Evolutionary conservation across 2,329 filamentous ascomycete species (phyloP).

Genomic region (Cryphonectria radicalis): DNA sequence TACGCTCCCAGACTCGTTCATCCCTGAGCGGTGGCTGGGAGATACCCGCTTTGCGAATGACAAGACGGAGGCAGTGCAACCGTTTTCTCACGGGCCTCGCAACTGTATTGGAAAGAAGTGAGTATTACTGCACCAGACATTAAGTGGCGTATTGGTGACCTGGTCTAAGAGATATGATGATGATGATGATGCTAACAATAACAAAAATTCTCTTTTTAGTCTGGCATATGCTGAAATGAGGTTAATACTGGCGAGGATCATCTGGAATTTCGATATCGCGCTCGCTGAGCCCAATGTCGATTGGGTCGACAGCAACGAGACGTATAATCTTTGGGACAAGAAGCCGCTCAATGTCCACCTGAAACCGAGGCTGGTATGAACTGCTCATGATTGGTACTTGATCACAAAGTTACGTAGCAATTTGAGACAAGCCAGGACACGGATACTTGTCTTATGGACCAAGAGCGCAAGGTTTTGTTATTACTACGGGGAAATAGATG

Average conservation of each 20-base stretch:
- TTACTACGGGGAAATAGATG: not conserved
- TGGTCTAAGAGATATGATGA: too few relatives aligned
- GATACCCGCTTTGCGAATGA: conserved; percentile 43
- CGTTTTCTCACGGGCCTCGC: conserved; percentile 50
- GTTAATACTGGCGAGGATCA: conserved; percentile 47
- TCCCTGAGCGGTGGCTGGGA: conserved; percentile 51
- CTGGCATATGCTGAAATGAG: conserved; percentile 54
- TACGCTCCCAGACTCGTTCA: conserved; percentile 46
- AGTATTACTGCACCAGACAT: conserved; percentile 27
- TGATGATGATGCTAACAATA: conserved; percentile 10
- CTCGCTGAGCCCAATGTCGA: conserved; percentile 37
- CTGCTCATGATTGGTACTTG: too few relatives aligned
- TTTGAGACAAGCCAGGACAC: not conserved
- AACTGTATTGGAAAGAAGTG: conserved; percentile 55
- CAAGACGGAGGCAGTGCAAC: conserved; percentile 45
- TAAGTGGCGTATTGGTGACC: not conserved
- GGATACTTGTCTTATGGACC: not conserved
- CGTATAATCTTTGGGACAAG: conserved; percentile 43
- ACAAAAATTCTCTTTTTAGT: conserved; percentile 33
- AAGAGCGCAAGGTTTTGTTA: not conserved
- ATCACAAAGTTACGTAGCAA: not conserved
- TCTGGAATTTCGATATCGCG: conserved; percentile 51
- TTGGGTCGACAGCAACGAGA: conserved; percentile 42
- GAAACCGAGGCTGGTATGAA: conserved; percentile 30
- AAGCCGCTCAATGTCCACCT: conserved; percentile 38